Percentiles rank a stretch among this genome's conserved stretches.
These are phyloP conservation scores for Rhizopogon sp. DNA, from an alignment of 768 basidiomycete genomes.

Conservation along the genomic window DNA sequence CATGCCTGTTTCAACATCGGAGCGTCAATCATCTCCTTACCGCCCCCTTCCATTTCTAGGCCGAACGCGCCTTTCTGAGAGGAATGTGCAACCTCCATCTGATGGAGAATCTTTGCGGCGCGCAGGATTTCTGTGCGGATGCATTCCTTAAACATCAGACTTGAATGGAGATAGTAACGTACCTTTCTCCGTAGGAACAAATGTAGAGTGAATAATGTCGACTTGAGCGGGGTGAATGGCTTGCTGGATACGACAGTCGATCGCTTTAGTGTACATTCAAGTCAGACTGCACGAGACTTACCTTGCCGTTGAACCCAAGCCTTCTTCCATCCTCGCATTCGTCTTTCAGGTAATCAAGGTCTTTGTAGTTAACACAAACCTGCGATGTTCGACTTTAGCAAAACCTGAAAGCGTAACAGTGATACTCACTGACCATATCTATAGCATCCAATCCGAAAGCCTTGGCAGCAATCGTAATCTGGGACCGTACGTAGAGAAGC, in stretches of 20 bases:
- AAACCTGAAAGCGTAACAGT: background rate
- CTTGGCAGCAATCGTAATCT: conserved; percentile 76
- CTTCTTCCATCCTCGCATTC: conserved; percentile 78
- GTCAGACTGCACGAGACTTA: conserved; percentile 14
- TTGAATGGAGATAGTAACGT: conserved; percentile 5
- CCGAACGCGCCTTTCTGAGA: conserved; percentile 66
- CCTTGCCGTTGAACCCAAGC: conserved; percentile 93
- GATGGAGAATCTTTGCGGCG: conserved; percentile 66
- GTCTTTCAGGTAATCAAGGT: conserved; percentile 55
- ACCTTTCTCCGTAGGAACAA: conserved; percentile 73
- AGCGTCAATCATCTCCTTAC: conserved; percentile 84
- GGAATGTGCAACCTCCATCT: conserved; percentile 55
- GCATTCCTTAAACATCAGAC: background rate
- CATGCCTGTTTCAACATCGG: conserved; percentile 83
- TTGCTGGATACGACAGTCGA: conserved; percentile 53
- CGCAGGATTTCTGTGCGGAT: conserved; percentile 59
- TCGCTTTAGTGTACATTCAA: background rate
- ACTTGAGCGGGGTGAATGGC: conserved; percentile 90
- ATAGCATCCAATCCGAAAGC: conserved; percentile 82
- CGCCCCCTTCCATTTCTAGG: conserved; percentile 48
- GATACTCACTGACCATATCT: conserved; percentile 63
- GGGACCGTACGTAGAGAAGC: conserved; percentile 78
- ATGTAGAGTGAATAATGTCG: conserved; percentile 68
- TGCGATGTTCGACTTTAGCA: conserved; percentile 20
- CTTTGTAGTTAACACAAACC: conserved; percentile 89